phyloP scores from a whole-genome alignment of 73 alveolate genomes.

The Paramecium octaurelia region DNA sequence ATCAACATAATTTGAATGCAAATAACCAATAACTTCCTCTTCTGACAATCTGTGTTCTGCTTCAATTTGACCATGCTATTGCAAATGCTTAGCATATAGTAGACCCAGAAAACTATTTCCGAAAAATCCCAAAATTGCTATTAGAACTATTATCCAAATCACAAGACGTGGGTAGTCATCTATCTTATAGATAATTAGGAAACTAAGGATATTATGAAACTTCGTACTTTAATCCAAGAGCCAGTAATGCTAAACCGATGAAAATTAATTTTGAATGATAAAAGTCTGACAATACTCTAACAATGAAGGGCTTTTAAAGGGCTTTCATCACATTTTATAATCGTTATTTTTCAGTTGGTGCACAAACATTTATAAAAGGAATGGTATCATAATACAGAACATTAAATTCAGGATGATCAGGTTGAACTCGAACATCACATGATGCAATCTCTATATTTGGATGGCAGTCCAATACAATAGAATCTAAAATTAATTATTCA shows the following conservation, averaged over 20 bases:
- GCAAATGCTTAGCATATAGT: background rate
- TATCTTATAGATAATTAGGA: background rate
- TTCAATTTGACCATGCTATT: background rate
- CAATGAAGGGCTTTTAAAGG: background rate
- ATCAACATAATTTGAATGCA: background rate
- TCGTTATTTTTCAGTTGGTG: background rate
- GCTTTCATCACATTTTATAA: conserved; percentile 19
- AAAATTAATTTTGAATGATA: background rate
- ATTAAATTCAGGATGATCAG: background rate
- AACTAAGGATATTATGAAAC: background rate
- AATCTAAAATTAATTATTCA: background rate
- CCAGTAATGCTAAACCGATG: background rate
- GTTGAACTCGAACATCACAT: background rate
- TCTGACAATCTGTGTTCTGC: background rate
- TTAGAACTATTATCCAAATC: background rate
- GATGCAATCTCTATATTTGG: background rate
- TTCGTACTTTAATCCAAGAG: background rate
- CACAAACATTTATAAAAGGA: conserved; percentile 20
- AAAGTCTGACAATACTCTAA: background rate
- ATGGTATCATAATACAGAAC: background rate
- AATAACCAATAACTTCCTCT: background rate
- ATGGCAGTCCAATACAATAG: background rate
- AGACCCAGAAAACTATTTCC: background rate
- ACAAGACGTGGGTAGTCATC: background rate
- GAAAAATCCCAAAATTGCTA: background rate